These are phyloP conservation scores for Fusarium fracticaudum DNA, from an alignment of 2,329 filamentous ascomycete species.

Conservation along the genomic window DNA sequence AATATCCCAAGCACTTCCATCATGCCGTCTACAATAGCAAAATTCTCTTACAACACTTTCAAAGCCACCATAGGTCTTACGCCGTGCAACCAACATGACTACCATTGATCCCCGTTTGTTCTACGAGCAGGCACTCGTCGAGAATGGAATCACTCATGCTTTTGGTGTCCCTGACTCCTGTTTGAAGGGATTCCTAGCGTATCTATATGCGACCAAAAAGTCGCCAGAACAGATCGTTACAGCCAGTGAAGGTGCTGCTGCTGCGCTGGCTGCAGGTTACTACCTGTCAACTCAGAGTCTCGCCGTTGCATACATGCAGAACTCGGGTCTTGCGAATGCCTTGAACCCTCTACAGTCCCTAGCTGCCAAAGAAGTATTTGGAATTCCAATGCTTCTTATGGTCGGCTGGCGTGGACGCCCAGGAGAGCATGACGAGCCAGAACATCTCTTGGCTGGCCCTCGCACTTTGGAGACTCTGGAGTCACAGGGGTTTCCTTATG, in stretches of 20 bases:
- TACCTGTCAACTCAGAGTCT: not conserved
- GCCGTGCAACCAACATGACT: not conserved
- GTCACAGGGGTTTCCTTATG: not conserved
- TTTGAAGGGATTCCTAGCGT: not conserved
- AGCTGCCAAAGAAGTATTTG: constrained; percentile 12
- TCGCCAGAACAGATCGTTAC: not conserved
- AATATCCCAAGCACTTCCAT: not conserved
- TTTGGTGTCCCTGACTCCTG: not conserved
- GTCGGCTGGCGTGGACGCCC: not conserved
- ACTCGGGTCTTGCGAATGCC: not conserved
- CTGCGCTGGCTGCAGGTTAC: not conserved
- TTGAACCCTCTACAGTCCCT: constrained; percentile 11
- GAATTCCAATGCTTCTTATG: constrained; percentile 12
- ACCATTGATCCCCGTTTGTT: not conserved
- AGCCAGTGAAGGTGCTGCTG: not conserved
- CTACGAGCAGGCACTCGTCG: not conserved
- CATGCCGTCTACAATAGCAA: not conserved
- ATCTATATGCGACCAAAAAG: not conserved
- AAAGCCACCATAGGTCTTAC: not conserved
- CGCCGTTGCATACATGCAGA: not conserved
- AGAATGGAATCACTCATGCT: not conserved
- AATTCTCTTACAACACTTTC: not conserved
- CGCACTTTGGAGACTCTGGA: not conserved
- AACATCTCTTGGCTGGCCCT: not conserved
- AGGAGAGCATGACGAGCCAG: constrained; percentile 6